phyloP scores from a whole-genome alignment of 1,284 basidiomycete genomes.

The Apiotrichum montevideense region DNA sequence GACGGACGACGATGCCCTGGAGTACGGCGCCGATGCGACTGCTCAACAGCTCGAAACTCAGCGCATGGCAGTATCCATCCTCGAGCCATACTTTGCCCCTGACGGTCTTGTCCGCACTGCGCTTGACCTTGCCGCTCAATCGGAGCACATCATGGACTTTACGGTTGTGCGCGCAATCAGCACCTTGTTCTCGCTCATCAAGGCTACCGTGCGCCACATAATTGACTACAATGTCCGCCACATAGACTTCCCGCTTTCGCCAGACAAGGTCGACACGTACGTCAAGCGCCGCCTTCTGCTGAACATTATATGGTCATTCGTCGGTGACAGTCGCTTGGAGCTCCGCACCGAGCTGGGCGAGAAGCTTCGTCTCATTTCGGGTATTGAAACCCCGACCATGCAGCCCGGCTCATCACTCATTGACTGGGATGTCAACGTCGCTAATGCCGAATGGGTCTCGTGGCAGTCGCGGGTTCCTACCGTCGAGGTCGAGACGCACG shows the following conservation, averaged over 20 bases:
- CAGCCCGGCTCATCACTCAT: conserved; percentile 74
- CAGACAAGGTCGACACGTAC: conserved; percentile 82
- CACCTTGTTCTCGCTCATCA: conserved; percentile 93
- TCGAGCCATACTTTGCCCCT: conserved; percentile 74
- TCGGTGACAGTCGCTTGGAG: conserved; percentile 88
- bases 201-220: conserved; percentile 90
- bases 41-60: conserved; percentile 61
- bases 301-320: conserved; percentile 95
- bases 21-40: conserved; percentile 51
- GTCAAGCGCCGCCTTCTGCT: conserved; percentile 84
- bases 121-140: conserved; percentile 68
- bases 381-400: conserved; percentile 79
- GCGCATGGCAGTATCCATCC: conserved; percentile 65
- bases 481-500: conserved; percentile 94
- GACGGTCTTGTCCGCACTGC: conserved; percentile 76
- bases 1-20: conserved; percentile 74
- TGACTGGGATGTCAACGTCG: conserved; percentile 89
- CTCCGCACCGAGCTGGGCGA: conserved; percentile 85
- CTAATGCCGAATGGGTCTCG: conserved; percentile 76
- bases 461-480: conserved; percentile 91
- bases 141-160: conserved; percentile 99
- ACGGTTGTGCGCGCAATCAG: conserved; percentile 84
- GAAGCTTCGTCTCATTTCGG: conserved; percentile 75
- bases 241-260: conserved; percentile 82
- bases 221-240: conserved; percentile 94